phyloP scores from a whole-genome alignment of 2,329 filamentous ascomycete genomes.

The Cyclaneusma minus region DNA sequence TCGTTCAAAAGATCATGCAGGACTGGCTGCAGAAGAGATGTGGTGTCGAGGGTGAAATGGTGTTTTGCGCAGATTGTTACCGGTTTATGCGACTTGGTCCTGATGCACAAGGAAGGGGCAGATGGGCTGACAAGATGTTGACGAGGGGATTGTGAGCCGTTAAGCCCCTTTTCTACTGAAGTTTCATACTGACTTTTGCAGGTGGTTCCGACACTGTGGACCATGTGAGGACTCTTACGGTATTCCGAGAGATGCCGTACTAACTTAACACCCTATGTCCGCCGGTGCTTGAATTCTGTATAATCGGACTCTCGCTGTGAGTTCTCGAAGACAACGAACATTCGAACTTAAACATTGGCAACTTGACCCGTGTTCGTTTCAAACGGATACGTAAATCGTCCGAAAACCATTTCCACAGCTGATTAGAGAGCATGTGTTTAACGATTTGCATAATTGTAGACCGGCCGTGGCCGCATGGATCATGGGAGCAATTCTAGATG shows the following conservation, averaged over 20 bases:
- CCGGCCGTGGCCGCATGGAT: no score
- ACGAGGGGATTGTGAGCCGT: constrained; percentile 1
- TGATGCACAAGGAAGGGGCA: neutral
- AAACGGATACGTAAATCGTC: no score
- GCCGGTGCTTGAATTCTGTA: no score
- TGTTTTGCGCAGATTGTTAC: constrained; percentile 1
- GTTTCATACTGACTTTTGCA: neutral
- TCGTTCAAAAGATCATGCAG: constrained; percentile 1
- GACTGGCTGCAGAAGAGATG: neutral
- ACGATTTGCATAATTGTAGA: no score
- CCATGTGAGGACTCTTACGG: constrained; percentile 1
- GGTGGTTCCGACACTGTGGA: constrained; percentile 1
- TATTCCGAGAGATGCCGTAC: neutral
- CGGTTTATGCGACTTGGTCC: constrained; percentile 1
- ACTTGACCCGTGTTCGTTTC: no score
- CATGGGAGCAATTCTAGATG: no score
- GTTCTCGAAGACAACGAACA: no score
- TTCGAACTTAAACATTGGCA: no score
- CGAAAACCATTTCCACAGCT: no score
- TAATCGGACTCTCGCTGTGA: no score
- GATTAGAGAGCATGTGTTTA: no score
- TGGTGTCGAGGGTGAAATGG: neutral
- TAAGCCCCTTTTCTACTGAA: no score
- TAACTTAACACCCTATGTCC: neutral
- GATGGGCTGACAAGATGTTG: constrained; percentile 1